Evolutionary conservation across 2,329 filamentous ascomycete genomes (phyloP).

Genomic region (Botryotinia convoluta): DNA sequence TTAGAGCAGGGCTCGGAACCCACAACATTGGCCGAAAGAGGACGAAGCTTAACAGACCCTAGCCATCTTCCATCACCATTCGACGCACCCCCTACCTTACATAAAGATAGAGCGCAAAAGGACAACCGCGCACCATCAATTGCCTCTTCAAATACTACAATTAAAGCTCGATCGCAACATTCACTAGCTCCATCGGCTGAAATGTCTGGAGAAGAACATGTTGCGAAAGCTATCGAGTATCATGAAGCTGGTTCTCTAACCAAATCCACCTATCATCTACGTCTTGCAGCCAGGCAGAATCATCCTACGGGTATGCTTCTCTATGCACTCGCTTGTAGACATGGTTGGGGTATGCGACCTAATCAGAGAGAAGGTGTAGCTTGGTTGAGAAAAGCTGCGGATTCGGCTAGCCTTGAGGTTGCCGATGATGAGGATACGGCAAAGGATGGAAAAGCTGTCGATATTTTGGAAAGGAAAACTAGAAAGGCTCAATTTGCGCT

Average conservation of each 20-base stretch:
- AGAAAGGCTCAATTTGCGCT: slow-evolving; percentile 91
- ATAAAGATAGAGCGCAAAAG: slow-evolving; percentile 42
- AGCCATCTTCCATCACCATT: slow-evolving; percentile 38
- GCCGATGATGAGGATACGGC: slow-evolving; percentile 72
- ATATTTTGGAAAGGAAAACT: slow-evolving; percentile 71
- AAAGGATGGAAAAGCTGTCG: slow-evolving; percentile 61
- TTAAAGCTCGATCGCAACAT: slow-evolving; percentile 46
- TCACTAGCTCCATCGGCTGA: slow-evolving; percentile 59
- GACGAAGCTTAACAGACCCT: slow-evolving; percentile 47
- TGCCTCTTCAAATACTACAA: slow-evolving; percentile 35
- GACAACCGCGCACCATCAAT: slow-evolving; percentile 25
- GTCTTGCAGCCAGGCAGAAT: slow-evolving; percentile 80
- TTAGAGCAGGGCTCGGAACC: slow-evolving; percentile 49
- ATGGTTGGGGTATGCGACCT: slow-evolving; percentile 96
- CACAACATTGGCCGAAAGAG: slow-evolving; percentile 43
- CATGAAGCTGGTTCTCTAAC: slow-evolving; percentile 85
- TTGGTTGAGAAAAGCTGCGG: slow-evolving; percentile 90
- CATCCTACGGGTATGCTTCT: slow-evolving; percentile 93
- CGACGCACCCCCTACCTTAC: slow-evolving; percentile 22
- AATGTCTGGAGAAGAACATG: slow-evolving; percentile 81
- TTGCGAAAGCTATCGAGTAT: slow-evolving; percentile 83
- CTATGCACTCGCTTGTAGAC: slow-evolving; percentile 89
- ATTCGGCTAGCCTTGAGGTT: slow-evolving; percentile 77
- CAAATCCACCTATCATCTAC: slow-evolving; percentile 94
- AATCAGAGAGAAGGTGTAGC: slow-evolving; percentile 87